Base-by-base conservation (phyloP, 805 yeast species). In the Candida germanica region DNA sequence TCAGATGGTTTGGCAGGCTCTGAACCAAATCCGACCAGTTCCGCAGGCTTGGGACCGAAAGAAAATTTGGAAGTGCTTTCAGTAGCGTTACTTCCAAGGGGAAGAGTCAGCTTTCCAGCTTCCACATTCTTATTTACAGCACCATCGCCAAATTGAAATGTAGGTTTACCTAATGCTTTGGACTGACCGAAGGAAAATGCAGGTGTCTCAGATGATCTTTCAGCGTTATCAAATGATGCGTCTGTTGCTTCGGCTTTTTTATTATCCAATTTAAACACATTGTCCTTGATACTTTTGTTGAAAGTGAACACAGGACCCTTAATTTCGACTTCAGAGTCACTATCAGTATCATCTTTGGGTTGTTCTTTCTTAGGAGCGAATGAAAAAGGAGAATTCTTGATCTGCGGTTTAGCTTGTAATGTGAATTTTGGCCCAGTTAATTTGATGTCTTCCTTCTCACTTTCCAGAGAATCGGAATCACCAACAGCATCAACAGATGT, bases 271-370 rank as follows among this genome's bases (percentile, higher is more conserved):
- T 53, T 51, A 43, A 66, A 66, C 8, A 64, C 61, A 15, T 48
- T 50, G 38, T 66, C 71, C 27, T 53, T 48, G 13, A 65, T 64
- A 8, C 56, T 49, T 40, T 66, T 66, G 40, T 55, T 56, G 47
- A 67, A 66, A 3, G 54, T 71, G 54, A 86, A 86, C 10, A 68
- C 59, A 14, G 95, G 94, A 1, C 94, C 94, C 56, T 84, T 76
- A 19, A 83, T 73, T 52, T 79, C 81, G 17, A 80, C 58, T 24
- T 79, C 84, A 1, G 73, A 63, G 35, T 72, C 79, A 3, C 72
- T 63, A 26, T 49, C 54, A 8, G 47, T 48, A 8, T 42, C 43
- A 29, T 43, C 49, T 14, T 35, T 42, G 31, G 53, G 53, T 28
- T 51, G 48, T 13, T 42, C 47, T 19, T 54, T 51, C 32, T 61